Conservation (phyloP, 805 yeast genomes). For the Candida koratica region DNA sequence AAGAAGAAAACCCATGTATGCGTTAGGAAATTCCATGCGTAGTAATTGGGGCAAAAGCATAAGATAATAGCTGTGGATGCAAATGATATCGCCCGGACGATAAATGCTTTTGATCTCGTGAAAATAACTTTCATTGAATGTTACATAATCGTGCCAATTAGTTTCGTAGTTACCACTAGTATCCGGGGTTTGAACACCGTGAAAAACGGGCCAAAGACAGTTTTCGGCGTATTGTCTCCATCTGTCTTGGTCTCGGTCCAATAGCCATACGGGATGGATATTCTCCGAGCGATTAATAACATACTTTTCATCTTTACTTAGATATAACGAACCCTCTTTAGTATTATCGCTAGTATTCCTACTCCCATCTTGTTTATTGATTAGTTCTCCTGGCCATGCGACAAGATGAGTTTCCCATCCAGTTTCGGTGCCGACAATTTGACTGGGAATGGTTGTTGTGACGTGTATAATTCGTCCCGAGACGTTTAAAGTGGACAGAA, state of each 20-base stretch:
- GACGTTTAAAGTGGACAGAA: too few species aligned
- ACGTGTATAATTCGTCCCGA: conserved; percentile 67
- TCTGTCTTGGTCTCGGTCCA: conserved; percentile 69
- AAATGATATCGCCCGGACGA: conserved; percentile 82
- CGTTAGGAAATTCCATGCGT: conserved; percentile 70
- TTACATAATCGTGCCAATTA: conserved; percentile 84
- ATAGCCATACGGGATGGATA: conserved; percentile 85
- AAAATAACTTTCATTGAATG: conserved; percentile 86
- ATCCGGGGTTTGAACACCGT: conserved; percentile 79
- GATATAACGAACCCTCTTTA: conserved; percentile 59
- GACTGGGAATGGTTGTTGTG: conserved; percentile 65
- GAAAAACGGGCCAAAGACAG: conserved; percentile 91
- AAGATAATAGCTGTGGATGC: conserved; percentile 90
- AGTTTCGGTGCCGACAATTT: conserved; percentile 57
- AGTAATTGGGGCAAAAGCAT: conserved; percentile 77
- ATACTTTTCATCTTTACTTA: conserved; percentile 52
- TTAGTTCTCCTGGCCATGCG: conserved; percentile 94
- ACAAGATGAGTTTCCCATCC: conserved; percentile 85
- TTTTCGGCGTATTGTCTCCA: conserved; percentile 92
- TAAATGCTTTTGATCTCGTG: conserved; percentile 69
- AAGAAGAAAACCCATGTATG: conserved; percentile 70
- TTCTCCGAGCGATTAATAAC: conserved; percentile 46
- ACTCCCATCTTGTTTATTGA: conserved; percentile 24
- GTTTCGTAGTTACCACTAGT: conserved; percentile 67
- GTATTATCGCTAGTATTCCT: conserved; percentile 26